A percentile compares a stretch with the other conserved stretches of the same genome.
phyloP scores from a whole-genome alignment of 495 filamentous ascomycete genomes.

The Recurvomyces mirabilis region DNA sequence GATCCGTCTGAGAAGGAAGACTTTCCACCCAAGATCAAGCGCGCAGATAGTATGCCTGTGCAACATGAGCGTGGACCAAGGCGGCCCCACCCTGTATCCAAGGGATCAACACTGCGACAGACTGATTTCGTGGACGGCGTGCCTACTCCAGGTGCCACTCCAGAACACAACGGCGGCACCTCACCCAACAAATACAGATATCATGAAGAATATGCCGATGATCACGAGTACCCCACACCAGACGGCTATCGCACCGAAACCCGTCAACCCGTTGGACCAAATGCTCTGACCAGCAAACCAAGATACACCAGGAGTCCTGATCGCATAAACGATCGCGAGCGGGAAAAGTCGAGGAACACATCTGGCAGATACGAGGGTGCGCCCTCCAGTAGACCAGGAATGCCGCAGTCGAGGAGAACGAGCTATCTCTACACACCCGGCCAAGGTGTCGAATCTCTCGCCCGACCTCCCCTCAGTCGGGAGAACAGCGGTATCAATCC shows the following conservation, averaged over 20 bases:
- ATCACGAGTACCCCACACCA: conserved; percentile 10
- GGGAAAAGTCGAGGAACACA: conserved; percentile 3
- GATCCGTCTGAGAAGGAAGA: conserved; percentile 6
- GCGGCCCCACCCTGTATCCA: background rate
- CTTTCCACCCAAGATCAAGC: conserved; percentile 5
- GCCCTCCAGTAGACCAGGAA: no score
- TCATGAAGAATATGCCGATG: conserved; percentile 10
- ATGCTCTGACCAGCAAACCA: background rate
- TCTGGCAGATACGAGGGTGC: no score
- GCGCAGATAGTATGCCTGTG: conserved; percentile 16
- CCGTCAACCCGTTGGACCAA: background rate
- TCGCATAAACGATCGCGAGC: conserved; percentile 5
- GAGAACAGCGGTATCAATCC: background rate
- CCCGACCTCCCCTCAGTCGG: conserved; percentile 2
- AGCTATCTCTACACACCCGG: conserved; percentile 10
- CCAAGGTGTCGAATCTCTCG: background rate
- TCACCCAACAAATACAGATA: conserved; percentile 8
- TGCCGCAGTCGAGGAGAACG: no score
- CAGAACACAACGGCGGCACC: background rate
- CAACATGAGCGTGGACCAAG: conserved; percentile 1
- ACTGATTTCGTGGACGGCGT: conserved; percentile 10
- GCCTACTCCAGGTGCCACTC: conserved; percentile 6
- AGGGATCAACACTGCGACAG: conserved; percentile 10
- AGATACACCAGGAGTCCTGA: conserved; percentile 11
- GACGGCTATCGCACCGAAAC: conserved; percentile 14